phyloP scores from a whole-genome alignment of 495 filamentous ascomycete species.

The Aspergillus saccharolyticus region DNA sequence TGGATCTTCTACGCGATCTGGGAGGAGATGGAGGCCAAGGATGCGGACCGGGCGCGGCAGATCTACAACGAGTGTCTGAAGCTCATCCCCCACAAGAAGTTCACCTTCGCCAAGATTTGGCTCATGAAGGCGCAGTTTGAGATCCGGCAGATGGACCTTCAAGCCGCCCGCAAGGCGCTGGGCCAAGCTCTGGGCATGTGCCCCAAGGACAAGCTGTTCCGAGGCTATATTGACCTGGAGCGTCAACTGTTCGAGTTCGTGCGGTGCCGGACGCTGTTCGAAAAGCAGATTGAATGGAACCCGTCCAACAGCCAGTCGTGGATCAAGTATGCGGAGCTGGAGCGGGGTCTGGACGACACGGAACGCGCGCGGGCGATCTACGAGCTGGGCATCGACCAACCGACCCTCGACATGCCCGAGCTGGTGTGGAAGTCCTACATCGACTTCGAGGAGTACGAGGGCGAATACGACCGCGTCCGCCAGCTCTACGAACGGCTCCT shows the following conservation, averaged over 20 bases:
- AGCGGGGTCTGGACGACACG: slow-evolving; percentile 81
- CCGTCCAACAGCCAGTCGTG: slow-evolving; percentile 83
- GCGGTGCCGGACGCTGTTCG: slow-evolving; percentile 83
- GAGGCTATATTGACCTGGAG: slow-evolving; percentile 88
- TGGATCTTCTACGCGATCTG: slow-evolving; percentile 97
- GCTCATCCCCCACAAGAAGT: slow-evolving; percentile 90
- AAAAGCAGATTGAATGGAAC: slow-evolving; percentile 91
- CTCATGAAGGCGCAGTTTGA: slow-evolving; percentile 90
- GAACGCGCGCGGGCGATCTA: slow-evolving; percentile 87
- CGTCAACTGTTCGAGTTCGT: slow-evolving; percentile 87
- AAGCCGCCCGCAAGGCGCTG: slow-evolving; percentile 76
- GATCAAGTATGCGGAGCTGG: slow-evolving; percentile 92
- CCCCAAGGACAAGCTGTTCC: slow-evolving; percentile 92
- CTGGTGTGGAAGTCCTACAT: slow-evolving; percentile 96
- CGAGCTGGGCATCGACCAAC: slow-evolving; percentile 81
- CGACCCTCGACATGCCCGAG: slow-evolving; percentile 93
- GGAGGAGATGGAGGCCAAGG: slow-evolving; percentile 82
- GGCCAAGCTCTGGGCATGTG: slow-evolving; percentile 89
- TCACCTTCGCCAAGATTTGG: slow-evolving; percentile 98
- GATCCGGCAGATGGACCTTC: slow-evolving; percentile 76
- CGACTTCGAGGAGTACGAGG: slow-evolving; percentile 93
- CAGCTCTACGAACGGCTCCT: slow-evolving; percentile 87
- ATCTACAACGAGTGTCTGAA: slow-evolving; percentile 86
- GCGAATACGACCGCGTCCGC: slow-evolving; percentile 77
- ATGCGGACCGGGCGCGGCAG: slow-evolving; percentile 74